These are phyloP conservation scores for Komagataea norvegica DNA, from an alignment of 1,139 yeast genomes.

Conservation along the genomic window DNA sequence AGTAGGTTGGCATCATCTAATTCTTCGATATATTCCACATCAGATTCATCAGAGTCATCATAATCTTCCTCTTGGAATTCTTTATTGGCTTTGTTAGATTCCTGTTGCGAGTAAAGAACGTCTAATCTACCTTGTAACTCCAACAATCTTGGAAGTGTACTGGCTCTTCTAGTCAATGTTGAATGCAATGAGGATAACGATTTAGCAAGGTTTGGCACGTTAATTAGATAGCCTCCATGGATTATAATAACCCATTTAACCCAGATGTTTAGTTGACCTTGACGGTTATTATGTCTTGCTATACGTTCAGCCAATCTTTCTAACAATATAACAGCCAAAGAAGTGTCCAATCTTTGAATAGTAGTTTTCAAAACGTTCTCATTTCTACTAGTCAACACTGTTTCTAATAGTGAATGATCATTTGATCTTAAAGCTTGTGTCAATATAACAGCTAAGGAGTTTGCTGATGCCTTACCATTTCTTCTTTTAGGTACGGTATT, in stretches of 20 bases:
- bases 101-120: conserved; percentile 65
- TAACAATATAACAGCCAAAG: conserved; percentile 66
- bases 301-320: conserved; percentile 84
- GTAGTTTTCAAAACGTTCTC: conserved; percentile 70
- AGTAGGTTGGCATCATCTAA: conserved; percentile 36
- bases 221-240: conserved; percentile 76
- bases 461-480: conserved; percentile 41
- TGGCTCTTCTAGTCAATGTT: conserved; percentile 68
- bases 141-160: conserved; percentile 70
- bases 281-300: conserved; percentile 57
- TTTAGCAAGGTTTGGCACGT: conserved; percentile 62
- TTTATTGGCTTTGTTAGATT: conserved; percentile 44
- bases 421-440: conserved; percentile 70
- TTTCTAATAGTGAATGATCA: conserved; percentile 69
- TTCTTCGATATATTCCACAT: conserved; percentile 39
- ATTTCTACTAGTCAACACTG: conserved; percentile 74
- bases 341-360: conserved; percentile 62
- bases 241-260: conserved; percentile 87
- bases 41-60: conserved; percentile 37
- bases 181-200: conserved; percentile 75
- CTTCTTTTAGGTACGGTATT: conserved; percentile 25
- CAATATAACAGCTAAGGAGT: conserved; percentile 60
- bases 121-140: conserved; percentile 81
- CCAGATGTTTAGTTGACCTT: conserved; percentile 81
- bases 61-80: conserved; percentile 33